Evolutionary conservation across 2,329 filamentous ascomycete species (phyloP), one percentile per base, ranked within the genome.

Genomic region (Pestalotiopsis sp.): DNA sequence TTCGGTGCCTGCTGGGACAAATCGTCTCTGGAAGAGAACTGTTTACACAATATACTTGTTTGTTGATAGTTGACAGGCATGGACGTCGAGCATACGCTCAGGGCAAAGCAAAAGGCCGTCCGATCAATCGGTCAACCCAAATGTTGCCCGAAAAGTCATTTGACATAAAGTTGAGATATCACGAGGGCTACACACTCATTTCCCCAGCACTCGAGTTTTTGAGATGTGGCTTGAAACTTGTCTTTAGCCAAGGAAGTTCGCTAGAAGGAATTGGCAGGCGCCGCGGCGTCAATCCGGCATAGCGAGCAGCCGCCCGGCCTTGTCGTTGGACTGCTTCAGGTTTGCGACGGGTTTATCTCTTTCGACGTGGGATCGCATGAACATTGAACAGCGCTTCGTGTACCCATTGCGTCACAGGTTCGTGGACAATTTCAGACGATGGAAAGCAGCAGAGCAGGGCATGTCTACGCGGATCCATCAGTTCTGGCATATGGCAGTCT

Each of bases 251-350:
- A 60, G 57, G 31, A 27, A 64, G 27, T 12, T 64, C 20, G 12
- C 25, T 49, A 36, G 31, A n/a, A 56, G 23, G 13, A 66, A 36
- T 11, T 38, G 45, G 20, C 14, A 20, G 27, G 25, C 11, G n/a
- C 38, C 38, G 41, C 20, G 62, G 20, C 27, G 20, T 52, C 17
- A 25, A 14, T 36, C 20, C 63, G 63, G 63, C 27, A 56, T 66
- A 58, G 45, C 27, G 49, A 45, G 36, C 23, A 45, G 12, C 63
- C 20, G 41, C 13, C 27, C 23, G 7, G 63, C 38, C 45, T 39
- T 39, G 63, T 57, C 63, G 20, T 17, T 66, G 63, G 63, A 20
- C 20, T 66, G 63, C 63, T 66, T 58, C 63, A 66, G 63, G 31
- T 66, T 36, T 66, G 60, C 45, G 63, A 57, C 63, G 39, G 63